These are phyloP conservation scores for Pythium biforme DNA, from an alignment of 352 stramenopile species.

Conservation along the genomic window DNA sequence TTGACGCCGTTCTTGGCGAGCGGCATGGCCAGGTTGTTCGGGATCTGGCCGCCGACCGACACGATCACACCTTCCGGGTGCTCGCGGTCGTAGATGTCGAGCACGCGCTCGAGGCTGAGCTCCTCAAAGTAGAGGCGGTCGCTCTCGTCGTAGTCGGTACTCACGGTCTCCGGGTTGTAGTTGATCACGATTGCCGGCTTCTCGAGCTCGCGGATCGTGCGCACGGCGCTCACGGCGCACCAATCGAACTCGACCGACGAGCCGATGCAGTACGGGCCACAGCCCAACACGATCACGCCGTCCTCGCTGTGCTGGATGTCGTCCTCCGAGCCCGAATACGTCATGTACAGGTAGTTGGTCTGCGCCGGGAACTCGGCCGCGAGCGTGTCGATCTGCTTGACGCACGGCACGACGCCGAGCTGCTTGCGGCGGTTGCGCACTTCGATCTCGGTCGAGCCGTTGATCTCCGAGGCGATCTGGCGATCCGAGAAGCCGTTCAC, in stretches of 20 bases:
- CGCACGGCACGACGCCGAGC: conserved; percentile 90
- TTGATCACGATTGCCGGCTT: conserved; percentile 99
- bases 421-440: conserved; percentile 62
- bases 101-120: conserved; percentile 95
- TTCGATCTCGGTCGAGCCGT: conserved; percentile 76
- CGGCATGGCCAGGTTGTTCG: conserved; percentile 96
- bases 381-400: conserved; percentile 99
- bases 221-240: conserved; percentile 96
- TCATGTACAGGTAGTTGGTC: conserved; percentile 99
- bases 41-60: conserved; percentile 98
- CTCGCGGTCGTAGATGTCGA: conserved; percentile 98
- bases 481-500: conserved; percentile 90
- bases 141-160: conserved; percentile 99
- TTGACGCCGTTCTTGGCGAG: conserved; percentile 91
- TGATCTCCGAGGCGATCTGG: conserved; percentile 84
- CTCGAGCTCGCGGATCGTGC: conserved; percentile 89
- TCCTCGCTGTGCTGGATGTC: conserved; percentile 84
- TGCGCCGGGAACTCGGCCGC: conserved; percentile 97
- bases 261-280: conserved; percentile 98
- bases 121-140: conserved; percentile 99
- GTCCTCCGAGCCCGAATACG: conserved; percentile 95
- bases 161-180: conserved; percentile 99
- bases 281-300: conserved; percentile 97
- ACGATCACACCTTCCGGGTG: conserved; percentile 94
- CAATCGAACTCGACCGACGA: conserved; percentile 99